phyloP scores from a whole-genome alignment of 106 monocot genomes.

The Dioscorea alata region DNA sequence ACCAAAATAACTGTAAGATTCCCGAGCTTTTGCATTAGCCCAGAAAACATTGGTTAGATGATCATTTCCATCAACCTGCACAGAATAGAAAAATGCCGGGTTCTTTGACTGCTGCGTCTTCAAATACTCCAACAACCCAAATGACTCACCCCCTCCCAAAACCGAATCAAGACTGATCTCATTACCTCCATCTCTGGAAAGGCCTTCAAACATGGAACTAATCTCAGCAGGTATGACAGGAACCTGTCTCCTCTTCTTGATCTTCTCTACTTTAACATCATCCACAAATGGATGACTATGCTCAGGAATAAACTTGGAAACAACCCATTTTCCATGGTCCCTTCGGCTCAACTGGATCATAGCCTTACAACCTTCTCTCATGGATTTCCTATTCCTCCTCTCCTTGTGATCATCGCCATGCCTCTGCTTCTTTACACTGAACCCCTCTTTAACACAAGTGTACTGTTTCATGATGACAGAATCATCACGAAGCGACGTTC shows the following conservation, averaged over 20 bases:
- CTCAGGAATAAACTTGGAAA: conserved; percentile 13
- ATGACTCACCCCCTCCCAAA: conserved; percentile 15
- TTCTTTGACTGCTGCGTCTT: conserved; percentile 17
- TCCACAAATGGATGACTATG: conserved; percentile 9
- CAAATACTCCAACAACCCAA: conserved; percentile 21
- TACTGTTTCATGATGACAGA: conserved; percentile 21
- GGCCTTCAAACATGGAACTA: neutral
- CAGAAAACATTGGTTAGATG: conserved; percentile 20
- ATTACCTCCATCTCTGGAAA: neutral
- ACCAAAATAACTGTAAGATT: conserved; percentile 30
- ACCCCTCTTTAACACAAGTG: conserved; percentile 21
- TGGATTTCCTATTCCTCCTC: conserved; percentile 15
- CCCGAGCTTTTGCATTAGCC: conserved; percentile 18
- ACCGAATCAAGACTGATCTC: neutral
- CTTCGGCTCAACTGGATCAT: conserved; percentile 15
- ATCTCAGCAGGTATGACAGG: neutral
- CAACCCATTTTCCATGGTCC: conserved; percentile 9
- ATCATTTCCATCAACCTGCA: conserved; percentile 9
- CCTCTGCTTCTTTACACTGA: conserved; percentile 12
- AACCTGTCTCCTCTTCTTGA: neutral
- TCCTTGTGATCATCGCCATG: conserved; percentile 6
- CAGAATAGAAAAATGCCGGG: conserved; percentile 20
- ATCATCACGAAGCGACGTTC: conserved; percentile 17
- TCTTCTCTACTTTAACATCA: conserved; percentile 2
- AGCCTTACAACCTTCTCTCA: conserved; percentile 25